Evolutionary conservation across 495 filamentous ascomycete species (phyloP).

Genomic region (Mytilinidion resinicola): DNA sequence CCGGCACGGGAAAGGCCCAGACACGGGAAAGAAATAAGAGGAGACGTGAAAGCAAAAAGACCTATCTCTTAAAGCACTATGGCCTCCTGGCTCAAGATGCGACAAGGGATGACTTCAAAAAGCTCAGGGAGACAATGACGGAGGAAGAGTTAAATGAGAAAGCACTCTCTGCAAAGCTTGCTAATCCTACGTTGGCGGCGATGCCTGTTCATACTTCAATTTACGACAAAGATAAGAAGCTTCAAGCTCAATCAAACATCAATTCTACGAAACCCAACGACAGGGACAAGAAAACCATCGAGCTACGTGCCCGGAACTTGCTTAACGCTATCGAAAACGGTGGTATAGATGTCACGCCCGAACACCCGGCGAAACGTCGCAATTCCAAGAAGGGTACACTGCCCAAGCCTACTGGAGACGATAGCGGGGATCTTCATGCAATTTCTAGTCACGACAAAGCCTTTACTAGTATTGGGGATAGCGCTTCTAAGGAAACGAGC

Average conservation of each 20-base stretch:
- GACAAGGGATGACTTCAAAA: slow-evolving; percentile 41
- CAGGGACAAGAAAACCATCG: slow-evolving; percentile 13
- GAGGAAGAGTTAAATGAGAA: too few species aligned
- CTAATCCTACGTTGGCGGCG: too few species aligned
- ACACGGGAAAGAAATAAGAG: slow-evolving; percentile 54
- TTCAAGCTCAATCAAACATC: not conserved
- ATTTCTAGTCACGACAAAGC: not conserved
- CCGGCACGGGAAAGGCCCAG: slow-evolving; percentile 41
- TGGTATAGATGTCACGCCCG: not conserved
- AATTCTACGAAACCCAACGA: not conserved
- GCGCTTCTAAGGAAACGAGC: not conserved
- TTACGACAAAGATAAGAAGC: too few species aligned
- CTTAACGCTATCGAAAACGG: not conserved
- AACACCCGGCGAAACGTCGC: not conserved
- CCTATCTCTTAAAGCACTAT: slow-evolving; percentile 46
- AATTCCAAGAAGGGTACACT: not conserved
- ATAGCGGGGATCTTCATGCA: not conserved
- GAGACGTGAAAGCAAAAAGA: slow-evolving; percentile 42
- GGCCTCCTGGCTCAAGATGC: slow-evolving; percentile 46
- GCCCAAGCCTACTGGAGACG: too few species aligned
- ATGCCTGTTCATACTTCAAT: too few species aligned
- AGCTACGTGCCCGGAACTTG: not conserved
- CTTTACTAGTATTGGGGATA: not conserved
- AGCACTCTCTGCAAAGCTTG: too few species aligned
- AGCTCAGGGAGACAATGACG: not conserved